A percentile compares a stretch with the other conserved stretches of the same genome.
Evolutionary conservation across 176 grass and related monocot genomes (phyloP).

Genomic region (Carex littledalei): DNA sequence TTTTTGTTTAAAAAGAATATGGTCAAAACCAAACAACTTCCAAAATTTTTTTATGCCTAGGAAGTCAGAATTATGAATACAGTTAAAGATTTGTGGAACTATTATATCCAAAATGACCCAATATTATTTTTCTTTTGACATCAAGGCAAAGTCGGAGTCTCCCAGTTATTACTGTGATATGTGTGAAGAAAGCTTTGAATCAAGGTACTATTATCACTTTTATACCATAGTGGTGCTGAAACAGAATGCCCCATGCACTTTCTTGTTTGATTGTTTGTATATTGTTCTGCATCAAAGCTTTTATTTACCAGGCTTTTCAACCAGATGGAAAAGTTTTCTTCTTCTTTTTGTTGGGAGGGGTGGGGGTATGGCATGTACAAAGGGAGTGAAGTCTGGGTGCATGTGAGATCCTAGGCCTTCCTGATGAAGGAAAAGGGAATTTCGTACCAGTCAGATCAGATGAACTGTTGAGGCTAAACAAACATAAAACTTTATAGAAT

Average conservation of each 20-base stretch:
- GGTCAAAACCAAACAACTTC: neutral
- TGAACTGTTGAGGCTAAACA: neutral
- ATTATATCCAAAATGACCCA: neutral
- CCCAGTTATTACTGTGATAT: constrained; percentile 62
- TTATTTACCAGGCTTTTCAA: neutral
- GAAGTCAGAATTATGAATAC: neutral
- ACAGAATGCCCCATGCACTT: neutral
- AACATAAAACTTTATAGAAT: neutral
- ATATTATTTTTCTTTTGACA: constrained; percentile 9
- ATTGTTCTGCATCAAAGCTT: neutral
- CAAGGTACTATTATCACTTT: constrained; percentile 49
- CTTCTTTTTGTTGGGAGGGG: neutral
- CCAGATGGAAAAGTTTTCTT: neutral
- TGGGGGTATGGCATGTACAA: neutral
- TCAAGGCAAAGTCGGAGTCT: constrained; percentile 47
- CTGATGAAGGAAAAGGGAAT: neutral
- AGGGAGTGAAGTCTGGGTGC: neutral
- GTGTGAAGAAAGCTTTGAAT: constrained; percentile 69
- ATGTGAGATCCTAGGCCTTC: neutral
- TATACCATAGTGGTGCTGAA: neutral
- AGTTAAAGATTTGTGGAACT: neutral
- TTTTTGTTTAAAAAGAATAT: constrained; percentile 23
- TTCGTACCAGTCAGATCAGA: neutral
- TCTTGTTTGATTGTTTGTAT: neutral
- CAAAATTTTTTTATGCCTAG: constrained; percentile 4